Conservation (phyloP, 306 rosid genomes). For the Prunus fruticosa region DNA sequence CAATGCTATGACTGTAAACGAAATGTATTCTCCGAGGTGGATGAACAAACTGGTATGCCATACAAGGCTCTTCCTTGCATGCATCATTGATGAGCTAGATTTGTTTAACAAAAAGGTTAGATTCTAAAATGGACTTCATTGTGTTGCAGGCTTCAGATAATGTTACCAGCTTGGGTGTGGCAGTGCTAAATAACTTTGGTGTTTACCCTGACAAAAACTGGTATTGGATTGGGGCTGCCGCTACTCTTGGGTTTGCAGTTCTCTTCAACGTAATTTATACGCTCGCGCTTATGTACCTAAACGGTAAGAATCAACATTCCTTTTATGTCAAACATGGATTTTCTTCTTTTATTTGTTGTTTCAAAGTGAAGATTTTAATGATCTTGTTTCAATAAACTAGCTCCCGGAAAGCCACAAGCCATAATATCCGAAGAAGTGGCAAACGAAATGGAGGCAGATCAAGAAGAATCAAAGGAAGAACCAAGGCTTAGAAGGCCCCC, state of each 20-base stretch:
- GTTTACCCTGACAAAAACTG: conserved; percentile 48
- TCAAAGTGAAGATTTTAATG: background rate
- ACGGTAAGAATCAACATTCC: conserved; percentile 52
- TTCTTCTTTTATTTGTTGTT: conserved; percentile 7
- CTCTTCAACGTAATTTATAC: conserved; percentile 83
- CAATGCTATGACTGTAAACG: conserved; percentile 73
- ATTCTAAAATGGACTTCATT: background rate
- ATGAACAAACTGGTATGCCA: conserved; percentile 54
- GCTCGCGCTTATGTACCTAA: conserved; percentile 72
- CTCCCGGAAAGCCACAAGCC: conserved; percentile 79
- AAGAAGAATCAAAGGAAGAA: conserved; percentile 49
- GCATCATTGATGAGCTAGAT: background rate
- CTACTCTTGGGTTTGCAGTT: conserved; percentile 55
- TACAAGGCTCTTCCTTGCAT: background rate
- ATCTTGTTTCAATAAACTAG: conserved; percentile 36
- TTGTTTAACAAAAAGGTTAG: background rate
- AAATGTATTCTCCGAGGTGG: conserved; percentile 94
- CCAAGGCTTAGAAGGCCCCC: conserved; percentile 65
- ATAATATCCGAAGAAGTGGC: conserved; percentile 74
- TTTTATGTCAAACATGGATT: background rate
- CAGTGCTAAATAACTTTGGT: conserved; percentile 45
- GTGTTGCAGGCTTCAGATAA: conserved; percentile 49
- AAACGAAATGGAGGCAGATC: conserved; percentile 49
- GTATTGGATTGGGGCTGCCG: conserved; percentile 87
- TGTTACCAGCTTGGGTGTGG: conserved; percentile 42